Conservation (phyloP, 2,329 filamentous ascomycete genomes). For the Escovopsis sp. region DNA sequence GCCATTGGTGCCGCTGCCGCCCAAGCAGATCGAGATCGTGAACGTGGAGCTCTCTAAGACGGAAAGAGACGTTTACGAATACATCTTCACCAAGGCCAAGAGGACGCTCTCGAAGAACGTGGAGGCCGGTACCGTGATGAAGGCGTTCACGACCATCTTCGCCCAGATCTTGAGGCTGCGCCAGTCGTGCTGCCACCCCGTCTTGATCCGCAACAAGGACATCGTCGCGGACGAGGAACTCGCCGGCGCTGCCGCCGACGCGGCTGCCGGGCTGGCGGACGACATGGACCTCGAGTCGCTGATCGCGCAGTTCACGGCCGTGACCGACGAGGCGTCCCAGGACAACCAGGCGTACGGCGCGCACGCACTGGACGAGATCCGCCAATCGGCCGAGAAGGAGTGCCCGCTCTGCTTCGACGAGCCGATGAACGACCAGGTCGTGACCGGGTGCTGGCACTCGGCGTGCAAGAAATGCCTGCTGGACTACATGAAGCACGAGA, state of each 20-base stretch:
- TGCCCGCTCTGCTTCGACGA: constrained; percentile 93
- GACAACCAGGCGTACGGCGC: constrained; percentile 56
- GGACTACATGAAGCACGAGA: constrained; percentile 78
- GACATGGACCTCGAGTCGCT: constrained; percentile 90
- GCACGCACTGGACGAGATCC: constrained; percentile 79
- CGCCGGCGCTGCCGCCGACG: constrained; percentile 58
- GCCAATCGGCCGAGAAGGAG: constrained; percentile 74
- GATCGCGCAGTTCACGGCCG: constrained; percentile 67
- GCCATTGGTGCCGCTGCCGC: constrained; percentile 63
- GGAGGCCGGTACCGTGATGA: constrained; percentile 83
- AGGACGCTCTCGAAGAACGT: constrained; percentile 73
- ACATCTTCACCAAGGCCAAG: constrained; percentile 73
- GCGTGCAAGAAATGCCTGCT: constrained; percentile 90
- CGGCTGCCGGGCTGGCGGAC: constrained; percentile 68
- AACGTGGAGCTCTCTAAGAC: constrained; percentile 71
- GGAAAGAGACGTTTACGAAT: constrained; percentile 84
- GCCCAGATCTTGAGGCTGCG: constrained; percentile 86
- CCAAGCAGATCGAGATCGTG: constrained; percentile 71
- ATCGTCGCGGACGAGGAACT: constrained; percentile 81
- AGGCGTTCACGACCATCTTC: constrained; percentile 93
- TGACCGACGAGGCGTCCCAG: constrained; percentile 46
- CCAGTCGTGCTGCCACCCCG: constrained; percentile 87
- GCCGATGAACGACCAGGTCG: constrained; percentile 85
- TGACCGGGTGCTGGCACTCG: constrained; percentile 95
- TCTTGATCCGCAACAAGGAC: constrained; percentile 72